phyloP scores from a whole-genome alignment of 441 rosid genomes.

The Biscutella laevigata region DNA sequence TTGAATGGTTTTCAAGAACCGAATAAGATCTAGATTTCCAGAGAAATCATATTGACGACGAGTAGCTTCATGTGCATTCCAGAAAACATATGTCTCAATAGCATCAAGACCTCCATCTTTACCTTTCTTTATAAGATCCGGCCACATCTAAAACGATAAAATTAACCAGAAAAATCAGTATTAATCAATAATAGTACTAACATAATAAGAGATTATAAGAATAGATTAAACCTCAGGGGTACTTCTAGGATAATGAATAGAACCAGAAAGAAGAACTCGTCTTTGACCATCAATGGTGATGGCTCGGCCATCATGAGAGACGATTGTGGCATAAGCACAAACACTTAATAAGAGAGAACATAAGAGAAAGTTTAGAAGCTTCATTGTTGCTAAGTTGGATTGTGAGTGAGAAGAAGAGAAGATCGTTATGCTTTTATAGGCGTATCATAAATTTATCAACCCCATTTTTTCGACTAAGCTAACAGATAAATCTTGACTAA shows the following conservation, averaged over 20 bases:
- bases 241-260: slow-evolving; percentile 27
- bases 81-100: slow-evolving; percentile 46
- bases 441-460: no score
- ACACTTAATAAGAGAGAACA: not conserved
- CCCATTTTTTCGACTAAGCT: no score
- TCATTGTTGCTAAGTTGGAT: not conserved
- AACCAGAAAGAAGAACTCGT: slow-evolving; percentile 23
- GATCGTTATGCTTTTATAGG: not conserved
- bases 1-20: slow-evolving; percentile 37
- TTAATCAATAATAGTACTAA: not conserved
- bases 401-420: not conserved
- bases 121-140: slow-evolving; percentile 37
- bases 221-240: slow-evolving; percentile 19
- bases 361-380: not conserved
- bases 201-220: no score
- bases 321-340: slow-evolving; percentile 10
- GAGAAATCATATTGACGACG: slow-evolving; percentile 42
- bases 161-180: not conserved
- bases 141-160: slow-evolving; percentile 39
- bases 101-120: slow-evolving; percentile 49
- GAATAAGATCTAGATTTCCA: slow-evolving; percentile 37
- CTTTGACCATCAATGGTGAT: slow-evolving; percentile 29
- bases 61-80: slow-evolving; percentile 46
- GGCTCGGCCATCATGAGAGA: slow-evolving; percentile 26
- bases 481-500: no score